phyloP scores from a whole-genome alignment of 768 basidiomycete genomes.

The Suillus subluteus region DNA sequence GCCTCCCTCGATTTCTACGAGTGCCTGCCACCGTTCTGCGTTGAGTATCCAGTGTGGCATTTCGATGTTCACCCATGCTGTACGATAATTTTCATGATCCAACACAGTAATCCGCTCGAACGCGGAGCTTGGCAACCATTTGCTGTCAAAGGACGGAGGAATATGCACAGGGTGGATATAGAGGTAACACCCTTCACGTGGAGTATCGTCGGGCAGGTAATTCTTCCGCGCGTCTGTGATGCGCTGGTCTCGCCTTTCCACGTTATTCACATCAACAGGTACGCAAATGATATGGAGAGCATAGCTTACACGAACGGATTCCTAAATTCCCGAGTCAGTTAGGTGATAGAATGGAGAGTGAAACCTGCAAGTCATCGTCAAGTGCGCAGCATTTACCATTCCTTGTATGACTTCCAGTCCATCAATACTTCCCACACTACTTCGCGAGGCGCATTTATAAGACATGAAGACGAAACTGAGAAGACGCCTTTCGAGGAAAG shows the following conservation, averaged over 20 bases:
- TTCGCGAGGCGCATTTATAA: conserved; percentile 64
- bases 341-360: conserved; percentile 2
- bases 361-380: conserved; percentile 5
- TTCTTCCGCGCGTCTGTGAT: conserved; percentile 45
- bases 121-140: conserved; percentile 38
- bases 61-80: conserved; percentile 54
- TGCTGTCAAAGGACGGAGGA: conserved; percentile 57
- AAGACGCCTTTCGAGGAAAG: conserved; percentile 48
- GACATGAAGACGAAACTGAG: conserved; percentile 44
- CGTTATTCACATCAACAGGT: conserved; percentile 4
- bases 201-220: conserved; percentile 47
- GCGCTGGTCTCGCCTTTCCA: conserved; percentile 51
- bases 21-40: conserved; percentile 66
- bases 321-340: conserved; percentile 40
- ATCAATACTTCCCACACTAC: conserved; percentile 63
- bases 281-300: conserved; percentile 3
- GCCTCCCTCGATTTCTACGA: conserved; percentile 47
- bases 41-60: conserved; percentile 51
- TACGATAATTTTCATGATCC: conserved; percentile 56
- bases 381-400: conserved; percentile 51
- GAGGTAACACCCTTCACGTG: conserved; percentile 51
- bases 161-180: conserved; percentile 57
- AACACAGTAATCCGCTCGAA: conserved; percentile 51
- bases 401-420: conserved; percentile 62
- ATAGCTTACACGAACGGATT: conserved; percentile 65